phyloP scores from a whole-genome alignment of 495 filamentous ascomycete species.

The Bacidia rubella region DNA sequence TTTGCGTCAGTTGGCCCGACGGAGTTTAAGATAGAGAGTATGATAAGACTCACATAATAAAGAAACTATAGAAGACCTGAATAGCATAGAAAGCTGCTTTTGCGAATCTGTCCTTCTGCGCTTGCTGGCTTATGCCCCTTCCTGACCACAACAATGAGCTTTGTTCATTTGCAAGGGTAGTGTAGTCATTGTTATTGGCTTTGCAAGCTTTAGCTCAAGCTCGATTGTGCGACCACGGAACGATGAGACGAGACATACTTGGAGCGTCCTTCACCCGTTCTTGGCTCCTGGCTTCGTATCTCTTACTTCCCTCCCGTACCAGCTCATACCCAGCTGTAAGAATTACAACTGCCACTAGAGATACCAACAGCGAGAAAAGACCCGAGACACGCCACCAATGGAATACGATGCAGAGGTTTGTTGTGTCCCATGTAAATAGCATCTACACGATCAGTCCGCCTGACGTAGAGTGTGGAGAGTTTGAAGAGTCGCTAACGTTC shows the following conservation, averaged over 20 bases:
- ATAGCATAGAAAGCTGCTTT: conserved; percentile 77
- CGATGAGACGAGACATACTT: conserved; percentile 35
- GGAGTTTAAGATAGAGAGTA: too few species aligned
- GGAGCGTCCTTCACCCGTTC: conserved; percentile 36
- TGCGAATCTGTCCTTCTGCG: conserved; percentile 51
- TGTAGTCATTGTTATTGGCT: conserved; percentile 33
- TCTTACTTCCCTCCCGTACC: conserved; percentile 58
- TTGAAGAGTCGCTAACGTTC: conserved; percentile 44
- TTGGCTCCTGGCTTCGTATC: conserved; percentile 54
- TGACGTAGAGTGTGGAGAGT: neutral
- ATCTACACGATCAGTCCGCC: conserved; percentile 43
- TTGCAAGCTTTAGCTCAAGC: conserved; percentile 13
- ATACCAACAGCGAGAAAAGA: conserved; percentile 58
- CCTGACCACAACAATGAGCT: conserved; percentile 64
- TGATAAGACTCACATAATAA: conserved; percentile 76
- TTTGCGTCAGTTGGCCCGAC: neutral
- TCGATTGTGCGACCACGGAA: neutral
- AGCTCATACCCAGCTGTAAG: conserved; percentile 86
- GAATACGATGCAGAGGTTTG: conserved; percentile 91
- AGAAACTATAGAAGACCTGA: conserved; percentile 98
- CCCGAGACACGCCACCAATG: conserved; percentile 72
- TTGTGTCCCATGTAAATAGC: conserved; percentile 92
- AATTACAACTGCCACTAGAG: conserved; percentile 66
- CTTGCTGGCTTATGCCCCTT: conserved; percentile 32
- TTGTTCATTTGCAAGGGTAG: conserved; percentile 27